A percentile compares a stretch with the other conserved stretches of the same genome.
These are phyloP conservation scores for Wickerhamiella musiphila DNA, from an alignment of 805 yeast species.

Conservation along the genomic window DNA sequence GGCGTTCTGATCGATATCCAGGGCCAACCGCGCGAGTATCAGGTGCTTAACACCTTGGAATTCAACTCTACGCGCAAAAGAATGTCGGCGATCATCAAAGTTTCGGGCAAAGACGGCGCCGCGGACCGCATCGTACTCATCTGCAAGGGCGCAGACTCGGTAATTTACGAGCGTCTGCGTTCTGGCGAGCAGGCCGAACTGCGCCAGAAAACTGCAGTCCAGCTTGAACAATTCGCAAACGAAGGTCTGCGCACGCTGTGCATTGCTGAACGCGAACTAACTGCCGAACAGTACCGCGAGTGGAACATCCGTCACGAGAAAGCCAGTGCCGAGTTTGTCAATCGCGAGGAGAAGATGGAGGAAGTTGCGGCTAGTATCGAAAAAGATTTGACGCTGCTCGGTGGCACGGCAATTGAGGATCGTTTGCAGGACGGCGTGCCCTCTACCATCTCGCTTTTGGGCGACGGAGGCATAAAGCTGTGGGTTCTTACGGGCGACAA, in stretches of 20 bases:
- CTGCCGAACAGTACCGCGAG: slow-evolving; percentile 27
- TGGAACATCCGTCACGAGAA: slow-evolving; percentile 42
- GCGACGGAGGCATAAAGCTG: slow-evolving; percentile 60
- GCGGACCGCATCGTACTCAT: slow-evolving; percentile 30
- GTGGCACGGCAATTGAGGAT: slow-evolving; percentile 77
- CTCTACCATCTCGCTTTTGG: slow-evolving; percentile 47
- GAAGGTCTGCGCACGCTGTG: slow-evolving; percentile 73
- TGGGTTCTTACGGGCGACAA: slow-evolving; percentile 81
- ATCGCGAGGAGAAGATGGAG: slow-evolving; percentile 47
- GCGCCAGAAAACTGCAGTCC: slow-evolving; percentile 45
- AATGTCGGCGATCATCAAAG: slow-evolving; percentile 51
- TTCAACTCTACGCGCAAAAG: slow-evolving; percentile 64
- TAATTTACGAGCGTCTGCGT: slow-evolving; percentile 39
- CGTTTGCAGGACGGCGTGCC: slow-evolving; percentile 70
- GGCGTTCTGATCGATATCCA: slow-evolving; percentile 30
- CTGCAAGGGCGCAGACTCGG: slow-evolving; percentile 66
- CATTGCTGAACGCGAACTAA: slow-evolving; percentile 44
- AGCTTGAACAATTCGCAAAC: slow-evolving; percentile 55
- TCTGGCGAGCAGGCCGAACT: slow-evolving; percentile 27
- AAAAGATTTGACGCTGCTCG: slow-evolving; percentile 37
- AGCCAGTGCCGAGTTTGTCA: slow-evolving; percentile 41
- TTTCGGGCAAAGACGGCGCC: slow-evolving; percentile 15
- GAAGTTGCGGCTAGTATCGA: slow-evolving; percentile 45
- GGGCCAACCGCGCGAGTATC: slow-evolving; percentile 32
- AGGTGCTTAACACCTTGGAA: slow-evolving; percentile 42